These are phyloP conservation scores for Populus pruinosa DNA, from an alignment of 345 rosid species.

Conservation along the genomic window DNA sequence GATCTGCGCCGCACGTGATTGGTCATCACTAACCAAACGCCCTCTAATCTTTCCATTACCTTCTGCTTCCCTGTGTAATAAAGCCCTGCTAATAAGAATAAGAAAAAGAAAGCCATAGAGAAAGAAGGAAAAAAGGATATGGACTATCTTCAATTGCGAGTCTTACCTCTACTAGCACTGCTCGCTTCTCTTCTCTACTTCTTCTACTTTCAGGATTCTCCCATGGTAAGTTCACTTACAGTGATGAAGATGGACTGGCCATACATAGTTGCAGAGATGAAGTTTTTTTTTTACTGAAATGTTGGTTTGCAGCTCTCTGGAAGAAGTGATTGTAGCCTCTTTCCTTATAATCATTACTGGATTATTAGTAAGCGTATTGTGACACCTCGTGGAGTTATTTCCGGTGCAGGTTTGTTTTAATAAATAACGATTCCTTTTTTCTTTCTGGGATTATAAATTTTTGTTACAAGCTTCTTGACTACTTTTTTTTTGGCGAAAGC, in stretches of 20 bases:
- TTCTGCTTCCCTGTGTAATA: too few species aligned
- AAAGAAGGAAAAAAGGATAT: conserved; percentile 22
- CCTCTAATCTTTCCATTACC: neutral
- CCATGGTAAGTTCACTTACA: conserved; percentile 36
- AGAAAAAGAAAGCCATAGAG: conserved; percentile 12
- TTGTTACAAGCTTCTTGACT: neutral
- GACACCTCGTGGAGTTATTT: conserved; percentile 61
- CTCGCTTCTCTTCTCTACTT: conserved; percentile 38
- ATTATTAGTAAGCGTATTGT: conserved; percentile 67
- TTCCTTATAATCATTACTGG: conserved; percentile 66
- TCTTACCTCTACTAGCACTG: conserved; percentile 51
- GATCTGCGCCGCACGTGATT: too few species aligned
- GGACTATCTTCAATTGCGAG: conserved; percentile 49
- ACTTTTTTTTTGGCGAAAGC: conserved; percentile 7
- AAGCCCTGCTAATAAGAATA: too few species aligned
- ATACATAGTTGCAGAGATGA: too few species aligned
- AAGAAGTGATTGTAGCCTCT: conserved; percentile 57
- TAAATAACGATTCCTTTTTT: neutral
- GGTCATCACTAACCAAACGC: too few species aligned
- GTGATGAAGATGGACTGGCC: too few species aligned
- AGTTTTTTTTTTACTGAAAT: neutral
- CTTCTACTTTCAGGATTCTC: conserved; percentile 40
- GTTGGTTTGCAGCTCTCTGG: too few species aligned
- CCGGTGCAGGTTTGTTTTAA: conserved; percentile 65
- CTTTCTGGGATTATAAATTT: neutral